Percentiles rank a stretch among this genome's conserved stretches.
Conservation (phyloP, 164 flowering plant genomes). For the Vitis rotundifolia region DNA sequence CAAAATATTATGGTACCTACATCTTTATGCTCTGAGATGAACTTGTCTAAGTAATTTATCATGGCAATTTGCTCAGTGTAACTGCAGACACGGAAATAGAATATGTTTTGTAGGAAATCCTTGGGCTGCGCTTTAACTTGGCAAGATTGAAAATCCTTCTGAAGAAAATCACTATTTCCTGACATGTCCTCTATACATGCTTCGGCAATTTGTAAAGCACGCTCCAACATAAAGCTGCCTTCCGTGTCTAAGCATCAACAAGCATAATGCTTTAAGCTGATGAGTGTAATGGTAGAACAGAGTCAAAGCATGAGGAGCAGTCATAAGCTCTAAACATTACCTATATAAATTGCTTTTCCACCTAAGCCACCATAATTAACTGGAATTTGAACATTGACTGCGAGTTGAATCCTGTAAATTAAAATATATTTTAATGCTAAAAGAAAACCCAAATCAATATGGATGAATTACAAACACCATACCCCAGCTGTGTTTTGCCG, state of each 20-base stretch:
- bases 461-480: conserved; percentile 22
- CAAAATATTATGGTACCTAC: conserved; percentile 42
- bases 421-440: conserved; percentile 5
- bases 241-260: conserved; percentile 70
- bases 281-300: neutral
- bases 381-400: conserved; percentile 95
- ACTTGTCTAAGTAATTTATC: conserved; percentile 79
- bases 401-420: conserved; percentile 84
- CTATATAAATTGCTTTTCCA: conserved; percentile 91
- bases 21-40: conserved; percentile 79
- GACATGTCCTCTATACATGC: conserved; percentile 67
- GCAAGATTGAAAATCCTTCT: conserved; percentile 34
- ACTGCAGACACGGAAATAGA: conserved; percentile 85
- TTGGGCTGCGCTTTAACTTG: conserved; percentile 47
- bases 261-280: conserved; percentile 6
- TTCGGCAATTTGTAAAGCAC: conserved; percentile 85
- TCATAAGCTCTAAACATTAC: conserved; percentile 27
- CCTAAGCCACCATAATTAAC: conserved; percentile 82
- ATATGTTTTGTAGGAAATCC: conserved; percentile 69
- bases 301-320: conserved; percentile 2
- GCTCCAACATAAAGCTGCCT: conserved; percentile 98
- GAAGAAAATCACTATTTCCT: conserved; percentile 27
- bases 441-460: neutral
- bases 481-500: conserved; percentile 98
- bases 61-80: conserved; percentile 89